Conservation (phyloP, 2,329 filamentous ascomycete species). For the Neophaeococcomyces aloes region DNA sequence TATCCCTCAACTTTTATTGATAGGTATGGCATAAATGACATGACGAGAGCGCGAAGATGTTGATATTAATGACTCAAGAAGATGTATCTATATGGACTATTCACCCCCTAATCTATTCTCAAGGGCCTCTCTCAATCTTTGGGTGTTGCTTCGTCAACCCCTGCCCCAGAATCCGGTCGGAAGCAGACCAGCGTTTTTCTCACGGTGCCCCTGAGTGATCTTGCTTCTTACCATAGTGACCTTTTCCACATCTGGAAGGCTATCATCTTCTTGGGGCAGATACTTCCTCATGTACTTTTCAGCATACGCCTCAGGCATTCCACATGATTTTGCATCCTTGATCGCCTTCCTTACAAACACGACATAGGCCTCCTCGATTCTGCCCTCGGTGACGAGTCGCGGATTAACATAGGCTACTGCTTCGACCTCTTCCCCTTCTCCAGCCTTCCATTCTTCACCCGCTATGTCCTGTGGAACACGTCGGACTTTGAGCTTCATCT, state of each 20-base stretch:
- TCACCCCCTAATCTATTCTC: no score
- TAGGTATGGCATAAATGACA: no score
- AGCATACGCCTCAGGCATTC: conserved; percentile 11
- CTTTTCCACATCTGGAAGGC: neutral
- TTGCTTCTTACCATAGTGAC: conserved; percentile 10
- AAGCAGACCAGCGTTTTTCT: no score
- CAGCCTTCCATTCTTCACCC: neutral
- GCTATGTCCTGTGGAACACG: neutral
- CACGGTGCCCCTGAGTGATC: no score
- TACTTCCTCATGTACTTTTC: conserved; percentile 8
- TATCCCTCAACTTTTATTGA: no score
- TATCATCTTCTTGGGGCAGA: conserved; percentile 5
- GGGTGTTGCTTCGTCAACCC: no score
- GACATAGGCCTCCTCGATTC: conserved; percentile 11
- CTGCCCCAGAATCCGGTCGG: no score
- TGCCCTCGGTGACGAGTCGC: conserved; percentile 6
- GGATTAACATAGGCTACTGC: conserved; percentile 11
- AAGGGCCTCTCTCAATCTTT: no score
- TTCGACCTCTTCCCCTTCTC: conserved; percentile 8
- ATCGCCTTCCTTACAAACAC: conserved; percentile 12
- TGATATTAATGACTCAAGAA: no score
- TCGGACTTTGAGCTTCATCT: conserved; percentile 22
- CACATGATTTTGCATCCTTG: conserved; percentile 6
- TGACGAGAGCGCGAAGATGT: no score
- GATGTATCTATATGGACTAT: no score